Percentiles rank a stretch among this genome's conserved stretches.
Conservation (phyloP, 768 basidiomycete species). For the Neoboletus brunneissimus region DNA sequence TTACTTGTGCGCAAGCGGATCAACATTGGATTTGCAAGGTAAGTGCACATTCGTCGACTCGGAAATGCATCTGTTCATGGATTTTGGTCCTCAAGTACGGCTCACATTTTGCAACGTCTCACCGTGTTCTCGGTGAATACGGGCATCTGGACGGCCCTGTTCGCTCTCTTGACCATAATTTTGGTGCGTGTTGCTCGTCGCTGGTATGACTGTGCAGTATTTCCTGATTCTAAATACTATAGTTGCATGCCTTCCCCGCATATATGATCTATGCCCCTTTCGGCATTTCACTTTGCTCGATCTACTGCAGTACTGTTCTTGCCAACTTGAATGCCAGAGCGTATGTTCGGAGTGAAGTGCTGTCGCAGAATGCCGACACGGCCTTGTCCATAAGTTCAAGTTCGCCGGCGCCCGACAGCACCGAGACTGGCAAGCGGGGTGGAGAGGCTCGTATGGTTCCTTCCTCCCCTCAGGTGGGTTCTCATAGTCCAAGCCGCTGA, state of each 20-base stretch:
- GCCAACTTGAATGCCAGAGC: conserved; percentile 10
- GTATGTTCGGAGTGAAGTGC: background rate
- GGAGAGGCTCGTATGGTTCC: background rate
- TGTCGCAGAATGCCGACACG: background rate
- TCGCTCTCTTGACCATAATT: conserved; percentile 42
- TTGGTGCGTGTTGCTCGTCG: conserved; percentile 41
- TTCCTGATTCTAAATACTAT: no score
- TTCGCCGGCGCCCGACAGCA: no score
- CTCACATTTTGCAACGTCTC: conserved; percentile 2
- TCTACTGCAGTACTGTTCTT: conserved; percentile 1
- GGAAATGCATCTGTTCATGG: background rate
- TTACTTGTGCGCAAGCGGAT: conserved; percentile 4
- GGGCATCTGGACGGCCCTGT: conserved; percentile 50
- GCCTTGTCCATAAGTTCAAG: background rate
- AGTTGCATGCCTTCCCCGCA: background rate
- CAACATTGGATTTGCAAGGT: background rate
- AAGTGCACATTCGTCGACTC: background rate
- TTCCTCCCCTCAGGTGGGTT: background rate
- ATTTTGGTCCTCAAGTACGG: background rate
- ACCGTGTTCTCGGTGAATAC: conserved; percentile 3
- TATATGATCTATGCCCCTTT: background rate
- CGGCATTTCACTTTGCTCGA: background rate
- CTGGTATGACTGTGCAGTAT: background rate
- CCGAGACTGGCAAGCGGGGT: no score
- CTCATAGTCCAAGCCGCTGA: background rate